phyloP scores from a whole-genome alignment of 169 alveolate genomes.

The Cryptosporidium baileyi region DNA sequence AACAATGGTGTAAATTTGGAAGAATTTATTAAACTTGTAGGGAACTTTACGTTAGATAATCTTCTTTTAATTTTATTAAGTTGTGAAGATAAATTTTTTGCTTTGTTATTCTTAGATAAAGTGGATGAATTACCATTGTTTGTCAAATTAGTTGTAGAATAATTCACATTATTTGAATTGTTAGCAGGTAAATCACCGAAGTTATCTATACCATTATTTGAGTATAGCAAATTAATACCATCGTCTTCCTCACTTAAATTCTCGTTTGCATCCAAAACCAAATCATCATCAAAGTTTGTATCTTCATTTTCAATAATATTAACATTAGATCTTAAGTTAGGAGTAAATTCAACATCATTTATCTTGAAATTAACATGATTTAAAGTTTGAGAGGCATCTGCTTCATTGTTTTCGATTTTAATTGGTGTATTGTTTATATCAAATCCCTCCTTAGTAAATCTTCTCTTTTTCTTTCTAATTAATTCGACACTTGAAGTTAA shows the following conservation, averaged over 20 bases:
- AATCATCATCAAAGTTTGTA: conserved; percentile 13
- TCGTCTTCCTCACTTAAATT: conserved; percentile 59
- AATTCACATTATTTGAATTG: not conserved
- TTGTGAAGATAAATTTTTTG: not conserved
- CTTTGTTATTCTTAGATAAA: not conserved
- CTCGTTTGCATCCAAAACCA: conserved; percentile 40
- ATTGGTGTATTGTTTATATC: not conserved
- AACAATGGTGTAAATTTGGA: conserved; percentile 28
- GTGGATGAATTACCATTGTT: not conserved
- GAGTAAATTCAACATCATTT: not conserved
- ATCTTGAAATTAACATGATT: not conserved
- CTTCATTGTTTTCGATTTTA: not conserved
- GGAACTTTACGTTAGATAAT: conserved; percentile 9
- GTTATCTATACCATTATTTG: not conserved
- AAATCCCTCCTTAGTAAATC: conserved; percentile 61
- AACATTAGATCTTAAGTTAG: not conserved
- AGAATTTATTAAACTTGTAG: not conserved
- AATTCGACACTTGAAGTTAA: conserved; percentile 19
- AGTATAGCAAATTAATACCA: not conserved
- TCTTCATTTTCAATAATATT: not conserved
- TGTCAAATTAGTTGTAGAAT: not conserved
- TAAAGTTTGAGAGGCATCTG: not conserved
- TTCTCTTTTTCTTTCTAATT: conserved; percentile 53
- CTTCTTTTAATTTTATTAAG: conserved; percentile 5
- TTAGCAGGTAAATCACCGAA: not conserved